Conservation (phyloP, 306 rosid species). For the Cicer cuneatum region DNA sequence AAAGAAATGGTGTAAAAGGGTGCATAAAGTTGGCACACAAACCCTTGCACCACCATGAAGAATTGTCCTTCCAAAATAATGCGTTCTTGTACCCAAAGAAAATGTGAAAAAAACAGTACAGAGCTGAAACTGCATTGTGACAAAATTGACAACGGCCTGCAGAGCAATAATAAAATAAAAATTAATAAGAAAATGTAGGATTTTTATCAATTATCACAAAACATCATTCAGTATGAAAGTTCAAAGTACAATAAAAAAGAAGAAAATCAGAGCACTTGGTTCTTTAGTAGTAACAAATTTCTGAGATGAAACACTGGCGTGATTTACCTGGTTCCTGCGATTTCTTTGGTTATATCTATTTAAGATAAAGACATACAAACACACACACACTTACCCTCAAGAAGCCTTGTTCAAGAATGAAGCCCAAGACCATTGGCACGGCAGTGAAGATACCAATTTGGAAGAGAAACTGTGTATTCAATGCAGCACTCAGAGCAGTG, state of each 20-base stretch:
- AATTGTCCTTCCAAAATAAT: slow-evolving; percentile 95
- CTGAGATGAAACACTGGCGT: background rate
- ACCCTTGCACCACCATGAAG: slow-evolving; percentile 99
- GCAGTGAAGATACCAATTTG: slow-evolving; percentile 95
- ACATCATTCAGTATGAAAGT: slow-evolving; percentile 9
- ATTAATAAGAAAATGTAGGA: background rate
- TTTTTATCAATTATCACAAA: background rate
- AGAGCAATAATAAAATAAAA: slow-evolving; percentile 43
- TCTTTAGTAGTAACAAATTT: slow-evolving; percentile 10
- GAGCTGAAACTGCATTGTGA: slow-evolving; percentile 95
- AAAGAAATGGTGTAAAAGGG: slow-evolving; percentile 14
- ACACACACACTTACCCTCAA: slow-evolving; percentile 62
- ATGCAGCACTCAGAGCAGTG: slow-evolving; percentile 74
- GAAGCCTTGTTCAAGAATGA: slow-evolving; percentile 86
- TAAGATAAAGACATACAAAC: background rate
- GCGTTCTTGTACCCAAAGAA: slow-evolving; percentile 88
- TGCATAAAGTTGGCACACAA: slow-evolving; percentile 44
- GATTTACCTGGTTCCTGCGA: background rate
- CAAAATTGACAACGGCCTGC: slow-evolving; percentile 89
- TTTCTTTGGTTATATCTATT: slow-evolving; percentile 5
- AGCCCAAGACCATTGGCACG: slow-evolving; percentile 86
- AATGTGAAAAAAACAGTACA: slow-evolving; percentile 92
- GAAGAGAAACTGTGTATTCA: slow-evolving; percentile 83
- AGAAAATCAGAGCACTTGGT: slow-evolving; percentile 17
- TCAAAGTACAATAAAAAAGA: slow-evolving; percentile 10